A percentile compares a stretch with the other conserved stretches of the same genome.
Evolutionary conservation across 208 protist species (phyloP).

Genomic region (Leishmania turanica): DNA sequence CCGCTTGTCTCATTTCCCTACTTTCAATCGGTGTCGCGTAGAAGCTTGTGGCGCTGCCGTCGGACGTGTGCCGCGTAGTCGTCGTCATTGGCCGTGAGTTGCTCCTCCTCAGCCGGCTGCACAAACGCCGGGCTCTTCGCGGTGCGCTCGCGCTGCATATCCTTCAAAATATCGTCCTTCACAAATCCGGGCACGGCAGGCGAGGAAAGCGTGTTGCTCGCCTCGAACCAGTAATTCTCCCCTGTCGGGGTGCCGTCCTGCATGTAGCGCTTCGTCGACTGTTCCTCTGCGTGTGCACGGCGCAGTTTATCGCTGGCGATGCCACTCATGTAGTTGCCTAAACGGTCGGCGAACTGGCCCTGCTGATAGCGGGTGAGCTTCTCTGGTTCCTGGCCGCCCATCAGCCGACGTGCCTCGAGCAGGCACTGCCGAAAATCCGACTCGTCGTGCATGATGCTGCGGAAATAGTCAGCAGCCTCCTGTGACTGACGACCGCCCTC

Average conservation of each 20-base stretch:
- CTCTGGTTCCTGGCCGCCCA: constrained; percentile 65
- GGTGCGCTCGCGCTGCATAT: constrained; percentile 63
- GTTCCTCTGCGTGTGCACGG: constrained; percentile 56
- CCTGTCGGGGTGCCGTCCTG: constrained; percentile 82
- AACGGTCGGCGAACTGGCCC: constrained; percentile 61
- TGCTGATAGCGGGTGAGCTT: constrained; percentile 73
- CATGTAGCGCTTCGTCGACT: constrained; percentile 53
- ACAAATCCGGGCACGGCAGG: constrained; percentile 62
- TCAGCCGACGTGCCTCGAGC: constrained; percentile 57
- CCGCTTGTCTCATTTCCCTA: not conserved
- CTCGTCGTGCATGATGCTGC: constrained; percentile 57
- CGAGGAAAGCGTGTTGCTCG: constrained; percentile 62
- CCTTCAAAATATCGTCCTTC: constrained; percentile 79
- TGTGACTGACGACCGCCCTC: constrained; percentile 41
- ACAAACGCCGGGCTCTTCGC: constrained; percentile 63
- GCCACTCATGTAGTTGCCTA: constrained; percentile 55
- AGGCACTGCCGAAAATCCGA: constrained; percentile 59
- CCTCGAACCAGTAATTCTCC: constrained; percentile 90
- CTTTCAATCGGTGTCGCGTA: constrained; percentile 19
- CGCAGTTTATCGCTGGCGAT: constrained; percentile 60
- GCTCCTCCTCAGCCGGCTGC: constrained; percentile 42
- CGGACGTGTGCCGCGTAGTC: constrained; percentile 66
- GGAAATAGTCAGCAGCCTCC: constrained; percentile 70
- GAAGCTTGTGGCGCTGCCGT: constrained; percentile 39
- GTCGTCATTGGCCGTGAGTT: constrained; percentile 37